Percentiles rank a stretch among this genome's conserved stretches.
These are phyloP conservation scores for Apophysomyces variabilis DNA, from an alignment of 371 early-diverging fungal genomes.

Conservation along the genomic window DNA sequence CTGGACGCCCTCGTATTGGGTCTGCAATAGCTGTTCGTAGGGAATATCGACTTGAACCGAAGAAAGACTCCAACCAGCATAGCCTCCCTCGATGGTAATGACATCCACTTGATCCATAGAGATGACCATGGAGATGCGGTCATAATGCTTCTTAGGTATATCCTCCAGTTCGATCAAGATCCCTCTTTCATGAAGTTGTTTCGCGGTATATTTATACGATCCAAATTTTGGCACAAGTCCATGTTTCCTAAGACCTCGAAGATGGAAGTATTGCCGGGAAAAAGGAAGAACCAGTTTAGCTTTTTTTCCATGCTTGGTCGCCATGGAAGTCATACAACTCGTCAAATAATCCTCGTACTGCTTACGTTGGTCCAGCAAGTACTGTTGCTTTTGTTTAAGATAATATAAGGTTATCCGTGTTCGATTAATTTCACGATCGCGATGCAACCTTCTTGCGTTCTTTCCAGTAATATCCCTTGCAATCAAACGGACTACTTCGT, in stretches of 20 bases:
- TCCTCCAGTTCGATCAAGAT: conserved; percentile 86
- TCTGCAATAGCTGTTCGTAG: conserved; percentile 92
- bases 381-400: conserved; percentile 80
- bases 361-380: conserved; percentile 84
- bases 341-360: conserved; percentile 91
- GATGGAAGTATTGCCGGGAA: conserved; percentile 92
- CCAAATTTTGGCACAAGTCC: conserved; percentile 96
- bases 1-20: conserved; percentile 90
- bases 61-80: conserved; percentile 77
- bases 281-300: conserved; percentile 80
- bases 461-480: conserved; percentile 93
- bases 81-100: conserved; percentile 84
- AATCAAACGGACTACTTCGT: conserved; percentile 90
- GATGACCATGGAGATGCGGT: conserved; percentile 86
- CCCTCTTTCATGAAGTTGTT: conserved; percentile 89
- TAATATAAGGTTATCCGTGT: conserved; percentile 79
- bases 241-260: conserved; percentile 79
- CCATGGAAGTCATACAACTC: conserved; percentile 86
- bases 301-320: conserved; percentile 79
- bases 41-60: conserved; percentile 81
- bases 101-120: conserved; percentile 93
- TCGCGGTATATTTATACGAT: conserved; percentile 96
- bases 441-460: conserved; percentile 81
- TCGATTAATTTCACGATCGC: conserved; percentile 73
- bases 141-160: conserved; percentile 82